A percentile compares a stretch with the other conserved stretches of the same genome.
Evolutionary conservation across 495 filamentous ascomycete species (phyloP).

Genomic region (Daldinia grandis): DNA sequence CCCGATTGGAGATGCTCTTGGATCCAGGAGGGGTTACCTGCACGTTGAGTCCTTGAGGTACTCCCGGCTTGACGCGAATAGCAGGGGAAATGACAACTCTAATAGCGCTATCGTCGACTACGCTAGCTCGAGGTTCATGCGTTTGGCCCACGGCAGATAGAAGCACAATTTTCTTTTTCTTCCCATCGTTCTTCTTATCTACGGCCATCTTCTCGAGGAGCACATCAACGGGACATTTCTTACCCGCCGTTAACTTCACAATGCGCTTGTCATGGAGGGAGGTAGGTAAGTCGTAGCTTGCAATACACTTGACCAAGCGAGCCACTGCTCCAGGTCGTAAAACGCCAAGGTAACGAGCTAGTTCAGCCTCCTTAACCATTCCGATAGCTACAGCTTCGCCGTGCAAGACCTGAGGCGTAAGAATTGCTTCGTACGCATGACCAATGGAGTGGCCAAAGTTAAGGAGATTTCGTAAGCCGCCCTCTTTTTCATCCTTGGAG

Average conservation of each 20-base stretch:
- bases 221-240: conserved; percentile 89
- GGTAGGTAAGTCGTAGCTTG: conserved; percentile 91
- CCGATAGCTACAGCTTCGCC: conserved; percentile 96
- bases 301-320: conserved; percentile 87
- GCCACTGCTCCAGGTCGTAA: conserved; percentile 87
- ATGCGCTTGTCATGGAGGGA: conserved; percentile 87
- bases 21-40: conserved; percentile 91
- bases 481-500: conserved; percentile 91
- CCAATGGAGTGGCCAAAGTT: conserved; percentile 99
- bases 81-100: conserved; percentile 83
- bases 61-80: conserved; percentile 74
- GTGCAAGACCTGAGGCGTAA: conserved; percentile 94
- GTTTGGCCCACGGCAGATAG: conserved; percentile 90
- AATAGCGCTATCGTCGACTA: conserved; percentile 87
- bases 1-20: conserved; percentile 97
- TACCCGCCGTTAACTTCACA: conserved; percentile 82
- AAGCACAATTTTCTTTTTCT: conserved; percentile 96
- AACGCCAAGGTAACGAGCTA: conserved; percentile 90
- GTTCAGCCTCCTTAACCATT: conserved; percentile 97
- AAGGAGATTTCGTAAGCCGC: conserved; percentile 90
- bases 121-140: conserved; percentile 83
- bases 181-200: conserved; percentile 98
- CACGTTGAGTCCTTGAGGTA: conserved; percentile 68
- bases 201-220: conserved; percentile 92
- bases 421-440: conserved; percentile 93